Conservation (phyloP, 2,329 filamentous ascomycete genomes). For the Pyricularia pennisetigena region DNA sequence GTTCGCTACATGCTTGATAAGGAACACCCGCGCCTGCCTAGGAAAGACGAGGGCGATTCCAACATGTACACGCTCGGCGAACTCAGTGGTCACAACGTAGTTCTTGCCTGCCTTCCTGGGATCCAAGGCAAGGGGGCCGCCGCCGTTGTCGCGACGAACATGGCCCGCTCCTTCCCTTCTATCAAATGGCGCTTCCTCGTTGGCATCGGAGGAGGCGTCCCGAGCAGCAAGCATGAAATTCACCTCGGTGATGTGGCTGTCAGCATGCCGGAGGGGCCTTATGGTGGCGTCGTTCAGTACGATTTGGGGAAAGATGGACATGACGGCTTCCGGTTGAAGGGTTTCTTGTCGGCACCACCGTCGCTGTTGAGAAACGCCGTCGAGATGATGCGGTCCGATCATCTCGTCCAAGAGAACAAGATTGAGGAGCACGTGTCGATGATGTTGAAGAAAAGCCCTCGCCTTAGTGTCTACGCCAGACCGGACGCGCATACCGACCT, state of each 20-base stretch:
- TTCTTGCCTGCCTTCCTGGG: constrained; percentile 19
- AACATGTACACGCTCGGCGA: constrained; percentile 9
- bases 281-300: constrained; percentile 17
- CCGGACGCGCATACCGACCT: too few species aligned
- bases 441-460: not conserved
- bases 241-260: constrained; percentile 23
- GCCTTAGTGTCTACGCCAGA: too few species aligned
- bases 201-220: constrained; percentile 24
- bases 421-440: not conserved
- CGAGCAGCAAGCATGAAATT: constrained; percentile 22
- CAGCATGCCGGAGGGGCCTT: constrained; percentile 10
- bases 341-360: not conserved
- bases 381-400: not conserved
- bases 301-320: constrained; percentile 14
- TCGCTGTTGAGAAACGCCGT: not conserved
- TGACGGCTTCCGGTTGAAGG: not conserved
- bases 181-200: constrained; percentile 22
- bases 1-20: too few species aligned
- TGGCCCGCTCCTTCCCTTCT: constrained; percentile 19
- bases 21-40: too few species aligned
- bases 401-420: not conserved
- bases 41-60: too few species aligned
- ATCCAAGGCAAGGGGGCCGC: constrained; percentile 16
- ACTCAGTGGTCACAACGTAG: constrained; percentile 23
- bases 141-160: constrained; percentile 16